Conservation (phyloP, 2,329 filamentous ascomycete species). For the Colletotrichum brevisporum region DNA sequence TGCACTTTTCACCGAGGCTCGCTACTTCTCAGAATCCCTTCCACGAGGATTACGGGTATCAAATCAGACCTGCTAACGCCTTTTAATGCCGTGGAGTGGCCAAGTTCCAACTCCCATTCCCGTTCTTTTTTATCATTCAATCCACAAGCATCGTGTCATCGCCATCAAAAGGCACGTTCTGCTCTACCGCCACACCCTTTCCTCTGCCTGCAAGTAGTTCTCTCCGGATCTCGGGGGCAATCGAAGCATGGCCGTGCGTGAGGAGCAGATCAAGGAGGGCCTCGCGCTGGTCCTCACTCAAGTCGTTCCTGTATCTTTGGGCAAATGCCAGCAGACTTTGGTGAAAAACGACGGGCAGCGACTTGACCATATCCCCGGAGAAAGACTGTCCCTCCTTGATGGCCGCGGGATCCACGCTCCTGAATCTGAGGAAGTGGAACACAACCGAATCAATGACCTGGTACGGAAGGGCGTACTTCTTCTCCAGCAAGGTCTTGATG, state of each 20-base stretch:
- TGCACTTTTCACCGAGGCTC: too few relatives aligned
- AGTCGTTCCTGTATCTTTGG: conserved; percentile 94
- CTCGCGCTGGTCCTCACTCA: conserved; percentile 95
- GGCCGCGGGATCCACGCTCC: conserved; percentile 74
- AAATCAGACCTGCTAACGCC: conserved; percentile 42
- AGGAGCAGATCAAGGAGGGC: conserved; percentile 89
- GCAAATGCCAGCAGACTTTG: conserved; percentile 94
- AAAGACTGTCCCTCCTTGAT: conserved; percentile 64
- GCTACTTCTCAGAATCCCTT: conserved; percentile 38
- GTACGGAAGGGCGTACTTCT: conserved; percentile 96
- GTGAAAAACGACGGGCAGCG: conserved; percentile 95
- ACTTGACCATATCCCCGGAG: conserved; percentile 65
- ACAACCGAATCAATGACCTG: conserved; percentile 95
- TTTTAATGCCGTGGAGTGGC: conserved; percentile 37
- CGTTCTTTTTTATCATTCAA: conserved; percentile 45
- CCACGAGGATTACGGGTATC: conserved; percentile 42
- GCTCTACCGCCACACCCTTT: conserved; percentile 80
- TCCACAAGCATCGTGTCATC: conserved; percentile 94
- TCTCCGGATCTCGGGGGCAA: conserved; percentile 90
- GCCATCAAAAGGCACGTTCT: conserved; percentile 71
- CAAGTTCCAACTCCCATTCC: conserved; percentile 38
- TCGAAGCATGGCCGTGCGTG: conserved; percentile 86
- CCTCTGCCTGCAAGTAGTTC: conserved; percentile 91
- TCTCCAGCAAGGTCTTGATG: conserved; percentile 92
- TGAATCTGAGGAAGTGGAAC: conserved; percentile 95